These are phyloP conservation scores for Umbellularia californica DNA, from an alignment of 164 flowering plant genomes.

Conservation along the genomic window DNA sequence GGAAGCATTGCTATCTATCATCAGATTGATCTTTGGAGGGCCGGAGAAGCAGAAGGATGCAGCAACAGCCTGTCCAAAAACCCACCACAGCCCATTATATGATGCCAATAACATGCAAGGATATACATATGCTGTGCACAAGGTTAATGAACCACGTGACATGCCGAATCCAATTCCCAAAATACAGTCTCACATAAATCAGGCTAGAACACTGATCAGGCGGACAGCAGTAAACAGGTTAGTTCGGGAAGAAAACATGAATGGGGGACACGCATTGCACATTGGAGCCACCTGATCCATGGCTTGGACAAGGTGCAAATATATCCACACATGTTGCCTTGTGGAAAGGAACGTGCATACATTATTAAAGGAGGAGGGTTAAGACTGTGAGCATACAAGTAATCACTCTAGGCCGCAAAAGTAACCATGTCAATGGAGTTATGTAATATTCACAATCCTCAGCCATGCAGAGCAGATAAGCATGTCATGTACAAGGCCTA, in stretches of 20 bases:
- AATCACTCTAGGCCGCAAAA: no score
- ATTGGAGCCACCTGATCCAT: background rate
- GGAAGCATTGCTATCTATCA: constrained; percentile 78
- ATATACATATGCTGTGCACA: background rate
- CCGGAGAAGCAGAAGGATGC: constrained; percentile 79
- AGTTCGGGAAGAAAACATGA: background rate
- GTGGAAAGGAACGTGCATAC: no score
- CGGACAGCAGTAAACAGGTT: background rate
- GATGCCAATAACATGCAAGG: background rate
- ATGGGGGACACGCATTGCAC: background rate
- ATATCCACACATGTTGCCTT: no score
- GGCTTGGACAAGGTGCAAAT: no score
- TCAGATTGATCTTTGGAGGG: constrained; percentile 80
- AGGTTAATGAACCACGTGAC: background rate
- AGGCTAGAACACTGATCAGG: background rate
- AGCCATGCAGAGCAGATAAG: no score
- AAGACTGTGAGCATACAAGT: no score
- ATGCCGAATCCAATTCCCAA: background rate
- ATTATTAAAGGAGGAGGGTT: no score
- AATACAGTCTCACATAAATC: no score
- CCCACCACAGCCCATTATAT: background rate
- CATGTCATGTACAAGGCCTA: no score
- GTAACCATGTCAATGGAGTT: no score
- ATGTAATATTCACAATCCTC: no score
- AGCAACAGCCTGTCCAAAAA: constrained; percentile 67